Conservation (phyloP, 352 stramenopile species). For the Phytopythium litorale region DNA sequence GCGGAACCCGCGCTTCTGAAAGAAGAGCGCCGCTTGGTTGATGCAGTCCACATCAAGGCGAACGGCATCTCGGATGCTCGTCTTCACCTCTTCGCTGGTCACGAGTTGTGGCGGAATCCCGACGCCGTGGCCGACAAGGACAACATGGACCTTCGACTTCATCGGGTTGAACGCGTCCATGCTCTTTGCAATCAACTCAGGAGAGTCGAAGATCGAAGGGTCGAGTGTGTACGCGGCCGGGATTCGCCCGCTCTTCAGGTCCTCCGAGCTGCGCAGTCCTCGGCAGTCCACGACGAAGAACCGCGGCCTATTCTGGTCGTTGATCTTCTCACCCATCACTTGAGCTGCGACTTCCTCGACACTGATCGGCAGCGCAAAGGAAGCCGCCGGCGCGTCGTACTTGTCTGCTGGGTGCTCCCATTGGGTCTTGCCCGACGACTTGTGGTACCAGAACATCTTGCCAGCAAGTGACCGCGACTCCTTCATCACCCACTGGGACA, state of each 20-base stretch:
- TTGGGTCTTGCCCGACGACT: conserved; percentile 65
- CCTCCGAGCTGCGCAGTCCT: conserved; percentile 66
- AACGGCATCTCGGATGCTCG: conserved; percentile 70
- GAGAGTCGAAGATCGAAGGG: conserved; percentile 74
- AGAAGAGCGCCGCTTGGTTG: conserved; percentile 75
- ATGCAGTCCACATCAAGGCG: conserved; percentile 60
- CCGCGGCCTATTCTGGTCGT: conserved; percentile 28
- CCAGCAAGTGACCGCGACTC: conserved; percentile 67
- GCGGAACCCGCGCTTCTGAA: conserved; percentile 81
- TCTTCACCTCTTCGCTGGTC: conserved; percentile 64
- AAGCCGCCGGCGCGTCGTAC: conserved; percentile 45
- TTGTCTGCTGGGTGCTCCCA: conserved; percentile 75
- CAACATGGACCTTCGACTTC: conserved; percentile 70
- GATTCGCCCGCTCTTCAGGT: conserved; percentile 76
- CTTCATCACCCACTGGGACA: conserved; percentile 78
- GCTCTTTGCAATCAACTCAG: conserved; percentile 68
- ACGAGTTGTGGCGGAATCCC: conserved; percentile 56
- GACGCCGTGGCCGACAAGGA: conserved; percentile 71
- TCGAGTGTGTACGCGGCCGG: conserved; percentile 73
- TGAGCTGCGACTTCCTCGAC: conserved; percentile 65
- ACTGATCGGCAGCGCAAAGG: conserved; percentile 65
- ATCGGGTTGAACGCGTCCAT: conserved; percentile 69
- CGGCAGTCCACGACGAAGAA: conserved; percentile 83
- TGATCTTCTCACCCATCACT: conserved; percentile 57
- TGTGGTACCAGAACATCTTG: conserved; percentile 82